Base-by-base conservation (phyloP, 1,284 basidiomycete genomes). In the Ustilago trichophora region DNA sequence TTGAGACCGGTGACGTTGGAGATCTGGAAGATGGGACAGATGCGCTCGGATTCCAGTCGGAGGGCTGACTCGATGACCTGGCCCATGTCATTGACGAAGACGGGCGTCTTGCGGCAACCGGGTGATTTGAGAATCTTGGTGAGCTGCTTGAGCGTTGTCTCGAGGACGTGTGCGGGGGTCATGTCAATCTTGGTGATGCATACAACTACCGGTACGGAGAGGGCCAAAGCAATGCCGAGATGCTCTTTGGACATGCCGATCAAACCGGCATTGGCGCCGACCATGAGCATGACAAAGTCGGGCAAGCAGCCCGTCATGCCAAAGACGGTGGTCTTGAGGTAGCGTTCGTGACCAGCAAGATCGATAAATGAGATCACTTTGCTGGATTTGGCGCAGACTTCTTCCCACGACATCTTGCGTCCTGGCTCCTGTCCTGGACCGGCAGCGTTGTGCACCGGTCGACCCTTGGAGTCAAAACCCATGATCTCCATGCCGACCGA, bases 121-220 rank as follows among this genome's bases (percentile, higher is more conserved):
- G 93, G 95, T 72, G 91, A 93, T 81, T 88, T 91, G 56, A 98
- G 83, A 29, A 98, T 93, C 84, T 97, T 98, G 25, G 88, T 87
- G 2, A 98, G 89, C 83, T 98, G 94, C 78, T 91, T 92, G 54
- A 93, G 85, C 0, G 95, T 98, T 80, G 95, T 90, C 33, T 88
- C 88, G 40, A 94, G 86, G 29, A 96, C 89, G 68, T 96, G 92
- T 13, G 89, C 86, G 1, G 95, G 95, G 0, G 94, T 97, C 95
- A 97, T 98, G 82, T 98, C 96, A 77, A 95, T 91, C 91, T 98
- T 98, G 13, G 94, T 97, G 46, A 98, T 90, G 81, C 92, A 93
- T 24, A 96, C 91, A 5, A 93, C 88, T 29, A 99, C 90, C 2
- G 95, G 95, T 2, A 98, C 91, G 72, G 90, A 92, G 41, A 99